phyloP scores from a whole-genome alignment of 768 basidiomycete genomes.

The Sarcomyxa edulis region DNA sequence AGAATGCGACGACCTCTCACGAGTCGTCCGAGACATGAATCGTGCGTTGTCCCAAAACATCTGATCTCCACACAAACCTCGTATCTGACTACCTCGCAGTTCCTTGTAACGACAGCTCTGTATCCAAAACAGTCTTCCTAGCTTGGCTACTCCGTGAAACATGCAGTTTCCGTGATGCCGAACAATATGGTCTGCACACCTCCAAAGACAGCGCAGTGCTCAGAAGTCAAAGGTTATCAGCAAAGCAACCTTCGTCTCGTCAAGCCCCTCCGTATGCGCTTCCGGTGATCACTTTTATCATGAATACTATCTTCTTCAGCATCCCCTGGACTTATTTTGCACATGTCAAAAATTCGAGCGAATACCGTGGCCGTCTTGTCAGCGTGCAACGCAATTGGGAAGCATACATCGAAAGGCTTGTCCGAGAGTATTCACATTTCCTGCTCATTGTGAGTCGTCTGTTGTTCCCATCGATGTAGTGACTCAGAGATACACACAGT shows the following conservation, averaged over 20 bases:
- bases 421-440: slow-evolving; percentile 52
- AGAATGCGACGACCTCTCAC: slow-evolving; percentile 46
- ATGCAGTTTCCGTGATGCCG: slow-evolving; percentile 41
- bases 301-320: slow-evolving; percentile 42
- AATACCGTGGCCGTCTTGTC: slow-evolving; percentile 44
- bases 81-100: slow-evolving; percentile 14
- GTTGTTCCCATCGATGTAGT: background rate
- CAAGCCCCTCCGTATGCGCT: slow-evolving; percentile 11
- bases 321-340: slow-evolving; percentile 47
- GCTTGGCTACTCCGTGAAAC: slow-evolving; percentile 45
- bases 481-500: slow-evolving; percentile 19
- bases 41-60: slow-evolving; percentile 14
- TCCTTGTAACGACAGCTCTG: slow-evolving; percentile 25
- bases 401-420: slow-evolving; percentile 42
- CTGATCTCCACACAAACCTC: background rate
- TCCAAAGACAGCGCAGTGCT: slow-evolving; percentile 21
- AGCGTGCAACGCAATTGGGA: slow-evolving; percentile 47
- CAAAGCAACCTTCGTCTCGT: slow-evolving; percentile 11
- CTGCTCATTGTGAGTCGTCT: slow-evolving; percentile 41
- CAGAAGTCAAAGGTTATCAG: no score
- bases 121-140: slow-evolving; percentile 39
- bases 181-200: slow-evolving; percentile 38
- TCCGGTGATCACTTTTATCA: slow-evolving; percentile 28
- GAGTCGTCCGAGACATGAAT: slow-evolving; percentile 30
- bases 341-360: slow-evolving; percentile 41